These are phyloP conservation scores for Penicillium occitanis DNA, from an alignment of 2,329 filamentous ascomycete genomes.

Conservation along the genomic window DNA sequence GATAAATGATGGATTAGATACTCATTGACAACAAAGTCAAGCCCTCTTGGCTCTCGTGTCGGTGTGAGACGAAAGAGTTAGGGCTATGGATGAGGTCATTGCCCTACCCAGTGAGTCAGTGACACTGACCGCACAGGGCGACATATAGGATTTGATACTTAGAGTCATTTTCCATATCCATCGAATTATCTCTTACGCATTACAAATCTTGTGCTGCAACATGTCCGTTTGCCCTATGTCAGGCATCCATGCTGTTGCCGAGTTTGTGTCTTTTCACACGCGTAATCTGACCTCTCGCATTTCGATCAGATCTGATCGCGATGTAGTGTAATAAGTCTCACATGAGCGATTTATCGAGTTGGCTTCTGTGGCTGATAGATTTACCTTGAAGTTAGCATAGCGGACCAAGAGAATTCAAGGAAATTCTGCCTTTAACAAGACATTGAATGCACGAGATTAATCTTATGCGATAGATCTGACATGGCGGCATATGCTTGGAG, in stretches of 20 bases:
- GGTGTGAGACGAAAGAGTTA: neutral
- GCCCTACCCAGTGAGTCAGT: neutral
- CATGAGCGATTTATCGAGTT: neutral
- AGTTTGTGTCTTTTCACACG: neutral
- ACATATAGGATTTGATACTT: conserved; percentile 3
- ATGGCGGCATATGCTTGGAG: neutral
- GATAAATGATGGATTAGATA: neutral
- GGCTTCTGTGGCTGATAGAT: neutral
- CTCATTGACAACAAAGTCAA: neutral
- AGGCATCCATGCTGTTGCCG: conserved; percentile 13
- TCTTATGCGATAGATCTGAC: neutral
- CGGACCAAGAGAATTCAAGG: neutral
- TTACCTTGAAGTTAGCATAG: neutral
- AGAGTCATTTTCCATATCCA: neutral
- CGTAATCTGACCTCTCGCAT: conserved; percentile 10
- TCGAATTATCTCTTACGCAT: neutral
- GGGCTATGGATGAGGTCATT: conserved; percentile 14
- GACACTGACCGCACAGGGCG: neutral
- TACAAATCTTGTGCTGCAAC: neutral
- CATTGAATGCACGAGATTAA: neutral
- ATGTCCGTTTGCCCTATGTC: neutral
- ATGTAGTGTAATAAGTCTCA: neutral
- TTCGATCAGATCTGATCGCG: conserved; percentile 2
- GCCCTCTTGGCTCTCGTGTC: neutral
- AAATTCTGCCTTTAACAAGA: conserved; percentile 2